Evolutionary conservation across 2,329 filamentous ascomycete species (phyloP).

Genomic region (Colletotrichum aenigma): DNA sequence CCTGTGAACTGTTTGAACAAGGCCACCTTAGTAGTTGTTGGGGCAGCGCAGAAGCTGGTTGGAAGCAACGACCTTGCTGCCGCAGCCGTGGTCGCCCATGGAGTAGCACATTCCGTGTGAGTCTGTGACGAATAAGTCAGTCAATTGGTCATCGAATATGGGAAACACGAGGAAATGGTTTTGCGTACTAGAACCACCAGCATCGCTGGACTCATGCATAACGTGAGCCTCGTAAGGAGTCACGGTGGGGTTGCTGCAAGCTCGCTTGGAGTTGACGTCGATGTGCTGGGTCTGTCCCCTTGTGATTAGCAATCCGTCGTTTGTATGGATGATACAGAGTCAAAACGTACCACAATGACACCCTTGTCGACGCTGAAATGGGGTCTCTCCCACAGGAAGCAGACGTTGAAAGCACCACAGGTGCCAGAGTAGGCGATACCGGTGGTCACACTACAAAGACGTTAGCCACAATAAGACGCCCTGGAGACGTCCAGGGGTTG

Average conservation of each 20-base stretch:
- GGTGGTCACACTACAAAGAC: neutral
- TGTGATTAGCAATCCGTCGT: neutral
- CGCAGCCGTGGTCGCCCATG: neutral
- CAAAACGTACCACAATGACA: neutral
- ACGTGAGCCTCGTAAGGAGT: neutral
- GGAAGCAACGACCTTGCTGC: neutral
- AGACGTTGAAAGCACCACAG: neutral
- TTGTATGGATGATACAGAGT: neutral
- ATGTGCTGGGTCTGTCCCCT: neutral
- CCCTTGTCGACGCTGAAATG: neutral
- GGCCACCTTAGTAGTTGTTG: neutral
- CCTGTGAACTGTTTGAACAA: neutral
- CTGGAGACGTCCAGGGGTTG: neutral
- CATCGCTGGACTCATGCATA: neutral
- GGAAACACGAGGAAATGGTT: rapidly evolving
- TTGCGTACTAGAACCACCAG: neutral
- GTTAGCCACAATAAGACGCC: neutral
- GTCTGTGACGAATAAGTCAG: neutral
- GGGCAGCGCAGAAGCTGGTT: neutral
- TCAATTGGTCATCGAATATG: neutral
- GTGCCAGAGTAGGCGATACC: neutral
- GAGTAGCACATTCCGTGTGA: neutral
- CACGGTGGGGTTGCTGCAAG: neutral
- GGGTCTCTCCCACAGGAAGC: neutral
- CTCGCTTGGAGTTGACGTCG: neutral